Percentiles rank a stretch among this genome's conserved stretches.
phyloP scores from a whole-genome alignment of 148 eudicot genomes.

The Euryodendron excelsum region DNA sequence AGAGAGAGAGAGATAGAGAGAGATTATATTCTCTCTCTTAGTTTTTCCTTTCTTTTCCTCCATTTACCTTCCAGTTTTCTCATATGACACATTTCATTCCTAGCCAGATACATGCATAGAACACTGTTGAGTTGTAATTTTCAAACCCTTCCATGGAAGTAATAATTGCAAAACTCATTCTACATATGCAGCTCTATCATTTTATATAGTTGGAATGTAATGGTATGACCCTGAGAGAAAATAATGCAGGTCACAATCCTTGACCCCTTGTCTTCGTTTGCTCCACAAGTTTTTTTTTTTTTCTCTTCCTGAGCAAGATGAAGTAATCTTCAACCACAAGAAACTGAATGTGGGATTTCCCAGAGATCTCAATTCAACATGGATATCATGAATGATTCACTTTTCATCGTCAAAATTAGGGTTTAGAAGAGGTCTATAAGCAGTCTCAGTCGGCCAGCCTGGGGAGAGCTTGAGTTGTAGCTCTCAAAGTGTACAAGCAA shows the following conservation, averaged over 20 bases:
- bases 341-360: background rate
- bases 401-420: background rate
- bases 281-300: background rate
- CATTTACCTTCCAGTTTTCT: no score
- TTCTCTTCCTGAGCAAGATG: background rate
- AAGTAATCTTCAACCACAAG: background rate
- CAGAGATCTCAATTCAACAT: background rate
- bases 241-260: constrained; percentile 7
- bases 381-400: no score
- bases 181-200: background rate
- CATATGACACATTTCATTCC: background rate
- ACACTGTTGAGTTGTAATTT: background rate
- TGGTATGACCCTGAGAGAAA: background rate
- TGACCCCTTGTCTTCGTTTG: background rate
- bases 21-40: no score
- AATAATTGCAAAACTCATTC: constrained; percentile 5
- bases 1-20: no score
- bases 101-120: background rate
- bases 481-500: background rate
- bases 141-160: background rate
- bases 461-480: background rate
- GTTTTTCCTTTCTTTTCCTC: no score
- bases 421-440: background rate
- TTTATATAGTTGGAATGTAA: background rate
- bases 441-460: no score